Conservation (phyloP, 768 basidiomycete species). For the Polyporus arcularius region DNA sequence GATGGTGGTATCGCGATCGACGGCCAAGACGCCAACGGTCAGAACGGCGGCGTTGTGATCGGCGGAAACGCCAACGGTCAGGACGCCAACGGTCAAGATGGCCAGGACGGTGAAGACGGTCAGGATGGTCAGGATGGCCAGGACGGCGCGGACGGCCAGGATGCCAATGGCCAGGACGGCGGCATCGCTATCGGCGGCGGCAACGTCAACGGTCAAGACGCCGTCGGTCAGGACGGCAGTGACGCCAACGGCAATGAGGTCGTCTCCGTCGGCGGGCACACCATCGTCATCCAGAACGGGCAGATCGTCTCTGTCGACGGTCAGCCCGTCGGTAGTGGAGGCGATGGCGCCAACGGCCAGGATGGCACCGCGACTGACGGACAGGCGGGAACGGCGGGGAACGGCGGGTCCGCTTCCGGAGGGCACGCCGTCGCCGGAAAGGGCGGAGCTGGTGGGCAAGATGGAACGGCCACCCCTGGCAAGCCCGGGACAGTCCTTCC, state of each 20-base stretch:
- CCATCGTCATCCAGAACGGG: conserved; percentile 1
- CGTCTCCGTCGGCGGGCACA: conserved; percentile 3
- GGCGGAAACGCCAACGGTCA: neutral
- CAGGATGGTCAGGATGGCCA: neutral
- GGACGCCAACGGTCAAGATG: neutral
- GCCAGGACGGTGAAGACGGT: neutral
- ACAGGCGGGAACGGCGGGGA: neutral
- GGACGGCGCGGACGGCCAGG: neutral
- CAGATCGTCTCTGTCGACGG: conserved; percentile 5
- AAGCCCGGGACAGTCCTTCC: no score
- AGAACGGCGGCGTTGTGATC: conserved; percentile 2
- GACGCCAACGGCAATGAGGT: neutral
- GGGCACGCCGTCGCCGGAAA: no score
- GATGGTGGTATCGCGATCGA: neutral
- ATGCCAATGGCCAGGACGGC: neutral
- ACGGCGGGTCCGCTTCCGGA: no score
- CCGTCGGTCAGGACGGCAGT: neutral
- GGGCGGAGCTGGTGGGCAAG: no score
- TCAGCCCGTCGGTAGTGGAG: neutral
- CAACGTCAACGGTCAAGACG: neutral
- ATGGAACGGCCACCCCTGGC: no score
- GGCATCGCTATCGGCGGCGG: neutral
- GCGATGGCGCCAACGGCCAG: neutral
- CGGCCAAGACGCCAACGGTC: neutral
- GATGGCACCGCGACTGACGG: neutral